Evolutionary conservation across 257 asterid genomes (phyloP).

Genomic region (Salvia rosmarinus): DNA sequence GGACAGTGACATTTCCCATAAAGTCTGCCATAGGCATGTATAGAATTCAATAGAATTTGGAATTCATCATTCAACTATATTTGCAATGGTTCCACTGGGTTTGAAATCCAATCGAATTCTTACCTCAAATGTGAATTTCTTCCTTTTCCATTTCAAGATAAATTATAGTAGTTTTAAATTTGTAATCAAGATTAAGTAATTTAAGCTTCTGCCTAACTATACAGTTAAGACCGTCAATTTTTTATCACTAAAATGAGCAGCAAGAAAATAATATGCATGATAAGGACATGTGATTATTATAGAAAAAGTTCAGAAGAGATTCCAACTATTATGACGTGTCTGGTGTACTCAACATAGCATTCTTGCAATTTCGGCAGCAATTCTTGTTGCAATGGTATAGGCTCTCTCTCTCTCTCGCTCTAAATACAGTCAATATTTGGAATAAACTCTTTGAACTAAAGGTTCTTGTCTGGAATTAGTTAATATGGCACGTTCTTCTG

Average conservation of each 20-base stretch:
- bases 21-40: no score
- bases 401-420: constrained; percentile 4
- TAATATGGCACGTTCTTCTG: constrained; percentile 9
- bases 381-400: neutral
- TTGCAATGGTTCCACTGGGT: no score
- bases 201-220: no score
- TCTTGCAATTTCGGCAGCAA: neutral
- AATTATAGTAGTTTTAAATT: no score
- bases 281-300: neutral
- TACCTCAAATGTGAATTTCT: neutral
- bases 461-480: constrained; percentile 12
- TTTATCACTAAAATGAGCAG: constrained; percentile 7
- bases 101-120: no score
- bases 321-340: constrained; percentile 20
- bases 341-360: neutral
- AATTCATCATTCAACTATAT: no score
- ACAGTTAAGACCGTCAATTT: neutral
- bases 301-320: constrained; percentile 11
- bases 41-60: no score
- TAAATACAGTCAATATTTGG: neutral
- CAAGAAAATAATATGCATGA: constrained; percentile 2
- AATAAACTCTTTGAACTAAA: neutral
- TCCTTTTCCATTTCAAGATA: no score
- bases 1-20: constrained; percentile 21
- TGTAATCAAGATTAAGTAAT: no score